Conservation (phyloP, 2,329 filamentous ascomycete species). For the Leptographium galeiforme region DNA sequence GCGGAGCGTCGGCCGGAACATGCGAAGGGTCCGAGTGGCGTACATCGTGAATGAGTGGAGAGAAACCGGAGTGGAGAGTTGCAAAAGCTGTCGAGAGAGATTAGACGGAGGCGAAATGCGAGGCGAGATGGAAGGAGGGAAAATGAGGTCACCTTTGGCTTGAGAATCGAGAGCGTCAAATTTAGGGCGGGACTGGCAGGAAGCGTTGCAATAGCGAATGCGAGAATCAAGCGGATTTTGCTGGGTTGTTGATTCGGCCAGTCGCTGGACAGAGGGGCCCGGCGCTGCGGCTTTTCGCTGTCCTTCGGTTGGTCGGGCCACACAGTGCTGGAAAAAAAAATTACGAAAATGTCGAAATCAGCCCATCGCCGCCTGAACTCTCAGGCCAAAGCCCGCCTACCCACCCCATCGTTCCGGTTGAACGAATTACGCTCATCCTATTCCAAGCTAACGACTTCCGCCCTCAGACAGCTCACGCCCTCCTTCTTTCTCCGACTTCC, state of each 20-base stretch:
- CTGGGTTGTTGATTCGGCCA: not conserved
- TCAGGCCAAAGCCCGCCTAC: slow-evolving; percentile 4
- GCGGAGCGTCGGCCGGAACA: slow-evolving; percentile 52
- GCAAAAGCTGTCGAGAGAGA: not conserved
- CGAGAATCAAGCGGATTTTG: not conserved
- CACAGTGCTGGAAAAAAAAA: not conserved
- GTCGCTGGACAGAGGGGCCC: not conserved
- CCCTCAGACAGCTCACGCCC: slow-evolving; percentile 9
- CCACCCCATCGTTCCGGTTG: slow-evolving; percentile 9
- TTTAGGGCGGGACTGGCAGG: slow-evolving; percentile 10
- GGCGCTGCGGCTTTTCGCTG: slow-evolving; percentile 4
- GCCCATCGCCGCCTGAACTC: slow-evolving; percentile 1
- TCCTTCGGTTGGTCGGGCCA: slow-evolving; percentile 10
- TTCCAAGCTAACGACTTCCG: slow-evolving; percentile 9
- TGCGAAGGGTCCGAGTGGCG: slow-evolving; percentile 50
- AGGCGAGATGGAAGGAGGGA: slow-evolving; percentile 1
- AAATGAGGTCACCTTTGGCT: slow-evolving; percentile 11
- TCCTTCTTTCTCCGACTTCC: slow-evolving; percentile 2
- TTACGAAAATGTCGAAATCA: slow-evolving; percentile 4
- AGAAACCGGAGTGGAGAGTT: not conserved
- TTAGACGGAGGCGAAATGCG: not conserved
- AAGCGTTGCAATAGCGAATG: not conserved
- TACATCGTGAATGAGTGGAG: slow-evolving; percentile 32
- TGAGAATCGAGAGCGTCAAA: slow-evolving; percentile 6
- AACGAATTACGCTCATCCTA: slow-evolving; percentile 12